Evolutionary conservation across 441 rosid species (phyloP), one percentile per base, ranked within the genome.

Genomic region (Adansonia madagascariensis): DNA sequence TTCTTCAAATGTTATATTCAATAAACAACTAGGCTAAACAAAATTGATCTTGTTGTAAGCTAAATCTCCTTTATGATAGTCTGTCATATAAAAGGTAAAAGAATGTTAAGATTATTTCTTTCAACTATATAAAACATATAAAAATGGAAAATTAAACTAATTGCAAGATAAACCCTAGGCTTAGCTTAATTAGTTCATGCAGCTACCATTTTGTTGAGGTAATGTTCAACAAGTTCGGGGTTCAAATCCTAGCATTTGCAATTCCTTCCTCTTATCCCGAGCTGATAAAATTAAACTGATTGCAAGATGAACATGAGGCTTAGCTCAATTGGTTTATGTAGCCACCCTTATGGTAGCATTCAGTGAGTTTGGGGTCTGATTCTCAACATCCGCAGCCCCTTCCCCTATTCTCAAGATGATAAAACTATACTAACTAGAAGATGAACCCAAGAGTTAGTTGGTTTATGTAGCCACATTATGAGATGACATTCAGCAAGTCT

Each of bases 331-430:
- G 44, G 44, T 41, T 41, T 6, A 41, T 1, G 44, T 6, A 41
- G 8, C 44, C 44, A 41, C 44, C 44, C 44, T 41, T 41, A 41
- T 41, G 44, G 44, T 41, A 65, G 89, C 91, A 76, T 72, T 87
- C 91, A 80, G 89, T 91, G 27, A 98, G 85, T 64, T 6, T 6
- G 44, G 44, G 99, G 98, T 81, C 92, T 94, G 77, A 84, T 85
- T 70, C 98, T 98, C 80, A 93, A 64, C 83, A 90, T 87, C 78
- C 88, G 44, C 8, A 41, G 8, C 44, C 44, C 92, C 84, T 85
- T 88, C 90, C 17, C n/a, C 17, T 50, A 14, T 35, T 35, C 39
- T 35, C 39, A 3, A 3, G 39, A 35, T 35, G 39, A 35, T 35
- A 35, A 35, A 35, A 35, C 39, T 35, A 35, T 35, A 35, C 39